These are phyloP conservation scores for Amauroascus verrucosus DNA, from an alignment of 2,329 filamentous ascomycete genomes.

Conservation along the genomic window DNA sequence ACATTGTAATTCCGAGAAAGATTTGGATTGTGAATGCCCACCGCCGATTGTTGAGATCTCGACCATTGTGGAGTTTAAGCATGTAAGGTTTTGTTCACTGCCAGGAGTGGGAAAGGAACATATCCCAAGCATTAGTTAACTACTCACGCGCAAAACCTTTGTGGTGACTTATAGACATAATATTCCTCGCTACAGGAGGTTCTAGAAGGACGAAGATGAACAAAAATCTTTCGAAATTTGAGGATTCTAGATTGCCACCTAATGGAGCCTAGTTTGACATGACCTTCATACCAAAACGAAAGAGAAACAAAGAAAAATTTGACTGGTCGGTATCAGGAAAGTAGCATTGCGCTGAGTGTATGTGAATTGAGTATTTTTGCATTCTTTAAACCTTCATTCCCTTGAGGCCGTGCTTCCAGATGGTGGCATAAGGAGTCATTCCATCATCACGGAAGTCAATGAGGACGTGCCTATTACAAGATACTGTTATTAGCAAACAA, in stretches of 20 bases:
- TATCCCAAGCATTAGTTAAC: too few species aligned
- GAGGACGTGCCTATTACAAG: conserved; percentile 58
- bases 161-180: too few species aligned
- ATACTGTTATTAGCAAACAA: neutral
- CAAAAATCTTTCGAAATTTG: neutral
- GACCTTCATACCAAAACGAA: neutral
- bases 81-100: too few species aligned
- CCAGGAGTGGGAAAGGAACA: too few species aligned
- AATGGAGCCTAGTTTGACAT: neutral
- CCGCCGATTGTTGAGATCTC: too few species aligned
- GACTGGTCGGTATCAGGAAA: neutral
- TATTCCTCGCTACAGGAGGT: too few species aligned
- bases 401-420: conserved; percentile 91
- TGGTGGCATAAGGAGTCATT: conserved; percentile 72
- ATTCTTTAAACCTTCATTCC: conserved; percentile 75
- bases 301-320: neutral
- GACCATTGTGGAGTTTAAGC: too few species aligned
- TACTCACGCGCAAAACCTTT: too few species aligned
- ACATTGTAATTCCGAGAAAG: too few species aligned
- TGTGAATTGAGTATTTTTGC: neutral
- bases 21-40: too few species aligned
- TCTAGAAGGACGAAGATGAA: neutral
- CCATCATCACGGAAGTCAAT: conserved; percentile 98
- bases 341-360: neutral
- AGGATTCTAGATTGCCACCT: neutral